A percentile compares a stretch with the other conserved stretches of the same genome.
Evolutionary conservation across 1,284 basidiomycete genomes (phyloP).

Genomic region (Leccinum laetum): DNA sequence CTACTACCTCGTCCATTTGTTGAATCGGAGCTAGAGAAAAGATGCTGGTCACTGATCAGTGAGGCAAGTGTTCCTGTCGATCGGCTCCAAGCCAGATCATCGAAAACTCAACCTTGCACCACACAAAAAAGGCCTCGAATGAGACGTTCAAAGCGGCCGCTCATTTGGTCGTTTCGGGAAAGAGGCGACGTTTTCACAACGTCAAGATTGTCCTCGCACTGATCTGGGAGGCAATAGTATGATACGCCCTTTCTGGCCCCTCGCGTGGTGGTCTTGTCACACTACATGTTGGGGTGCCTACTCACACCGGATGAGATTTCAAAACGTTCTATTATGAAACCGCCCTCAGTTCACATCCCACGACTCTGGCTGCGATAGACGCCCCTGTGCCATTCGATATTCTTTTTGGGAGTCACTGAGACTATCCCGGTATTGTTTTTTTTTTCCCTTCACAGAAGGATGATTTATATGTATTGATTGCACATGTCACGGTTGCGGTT

Average conservation of each 20-base stretch:
- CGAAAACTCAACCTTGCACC: slow-evolving; percentile 18
- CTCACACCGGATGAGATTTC: slow-evolving; percentile 66
- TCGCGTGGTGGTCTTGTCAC: slow-evolving; percentile 63
- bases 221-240: slow-evolving; percentile 57
- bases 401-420: slow-evolving; percentile 58
- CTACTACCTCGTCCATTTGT: too few species aligned
- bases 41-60: slow-evolving; percentile 41
- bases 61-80: slow-evolving; percentile 44
- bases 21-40: too few species aligned
- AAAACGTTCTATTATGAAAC: slow-evolving; percentile 70
- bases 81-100: slow-evolving; percentile 5
- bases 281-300: slow-evolving; percentile 59
- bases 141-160: slow-evolving; percentile 79
- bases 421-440: slow-evolving; percentile 59
- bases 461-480: slow-evolving; percentile 3
- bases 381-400: slow-evolving; percentile 48
- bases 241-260: slow-evolving; percentile 52
- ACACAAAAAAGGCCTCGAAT: slow-evolving; percentile 57
- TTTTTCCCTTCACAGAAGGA: neutral
- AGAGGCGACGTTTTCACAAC: slow-evolving; percentile 57
- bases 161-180: slow-evolving; percentile 68
- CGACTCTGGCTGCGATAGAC: slow-evolving; percentile 49
- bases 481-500: slow-evolving; percentile 44
- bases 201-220: slow-evolving; percentile 65
- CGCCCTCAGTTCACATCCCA: slow-evolving; percentile 57